phyloP scores from a whole-genome alignment of 768 basidiomycete species.

The Gymnopilus dilepis region DNA sequence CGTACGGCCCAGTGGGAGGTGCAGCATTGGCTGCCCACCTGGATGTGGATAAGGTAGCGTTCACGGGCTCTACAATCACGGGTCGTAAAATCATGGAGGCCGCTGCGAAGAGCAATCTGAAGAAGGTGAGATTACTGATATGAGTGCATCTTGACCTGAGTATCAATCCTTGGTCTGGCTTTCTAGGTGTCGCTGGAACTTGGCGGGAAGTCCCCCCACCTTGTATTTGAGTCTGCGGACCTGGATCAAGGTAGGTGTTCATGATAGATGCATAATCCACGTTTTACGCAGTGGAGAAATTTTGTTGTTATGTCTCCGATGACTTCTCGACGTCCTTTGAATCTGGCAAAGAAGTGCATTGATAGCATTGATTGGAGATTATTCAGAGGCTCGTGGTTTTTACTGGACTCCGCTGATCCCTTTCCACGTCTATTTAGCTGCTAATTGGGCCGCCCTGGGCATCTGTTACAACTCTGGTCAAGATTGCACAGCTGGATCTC shows the following conservation, averaged over 20 bases:
- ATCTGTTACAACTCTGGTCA: constrained; percentile 92
- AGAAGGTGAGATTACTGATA: constrained; percentile 63
- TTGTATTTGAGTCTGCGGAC: constrained; percentile 92
- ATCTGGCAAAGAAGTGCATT: not conserved
- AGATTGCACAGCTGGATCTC: constrained; percentile 92
- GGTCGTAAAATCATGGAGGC: constrained; percentile 92
- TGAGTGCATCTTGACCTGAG: constrained; percentile 7
- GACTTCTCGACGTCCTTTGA: no score
- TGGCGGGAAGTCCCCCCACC: constrained; percentile 89
- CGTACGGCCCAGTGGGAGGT: constrained; percentile 81
- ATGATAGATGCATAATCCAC: no score
- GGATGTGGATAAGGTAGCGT: constrained; percentile 93
- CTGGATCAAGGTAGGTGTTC: constrained; percentile 75
- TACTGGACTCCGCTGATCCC: not conserved
- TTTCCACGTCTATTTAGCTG: constrained; percentile 56
- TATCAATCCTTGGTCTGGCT: constrained; percentile 1
- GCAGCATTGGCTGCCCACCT: constrained; percentile 82
- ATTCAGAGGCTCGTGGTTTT: no score
- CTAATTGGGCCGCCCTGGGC: constrained; percentile 85
- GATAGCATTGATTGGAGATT: not conserved
- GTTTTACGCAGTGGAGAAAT: no score
- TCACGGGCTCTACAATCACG: constrained; percentile 91
- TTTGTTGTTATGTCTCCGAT: no score
- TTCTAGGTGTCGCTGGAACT: constrained; percentile 86
- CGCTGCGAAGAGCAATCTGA: constrained; percentile 91